phyloP scores from a whole-genome alignment of 345 rosid species.

The Acer yangbiense region DNA sequence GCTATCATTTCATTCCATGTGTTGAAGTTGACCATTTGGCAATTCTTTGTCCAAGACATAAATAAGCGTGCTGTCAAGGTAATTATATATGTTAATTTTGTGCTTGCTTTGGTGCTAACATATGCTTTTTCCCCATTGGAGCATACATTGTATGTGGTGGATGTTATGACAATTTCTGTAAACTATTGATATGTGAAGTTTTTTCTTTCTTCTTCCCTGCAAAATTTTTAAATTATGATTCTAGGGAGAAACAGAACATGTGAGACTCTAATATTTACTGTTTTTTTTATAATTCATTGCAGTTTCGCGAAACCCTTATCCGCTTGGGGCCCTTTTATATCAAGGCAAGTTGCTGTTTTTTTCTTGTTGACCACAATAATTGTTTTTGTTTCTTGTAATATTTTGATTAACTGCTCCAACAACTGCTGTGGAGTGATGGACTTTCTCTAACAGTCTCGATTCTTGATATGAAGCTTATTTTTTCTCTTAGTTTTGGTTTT shows the following conservation, averaged over 20 bases:
- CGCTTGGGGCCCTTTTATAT: slow-evolving; percentile 88
- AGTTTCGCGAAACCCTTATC: slow-evolving; percentile 87
- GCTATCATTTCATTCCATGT: slow-evolving; percentile 78
- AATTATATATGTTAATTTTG: slow-evolving; percentile 3
- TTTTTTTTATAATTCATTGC: slow-evolving; percentile 36
- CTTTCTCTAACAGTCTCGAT: not conserved
- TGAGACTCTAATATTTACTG: slow-evolving; percentile 8
- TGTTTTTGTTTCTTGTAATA: not conserved
- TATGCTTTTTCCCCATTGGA: not conserved
- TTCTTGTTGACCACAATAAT: not conserved
- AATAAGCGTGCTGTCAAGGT: slow-evolving; percentile 81
- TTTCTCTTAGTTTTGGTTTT: not conserved
- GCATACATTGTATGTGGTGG: not conserved
- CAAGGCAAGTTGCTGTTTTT: slow-evolving; percentile 60
- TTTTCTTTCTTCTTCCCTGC: not conserved
- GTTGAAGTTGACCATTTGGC: slow-evolving; percentile 75
- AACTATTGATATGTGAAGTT: not conserved
- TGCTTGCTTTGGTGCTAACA: not conserved
- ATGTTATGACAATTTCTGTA: slow-evolving; percentile 8
- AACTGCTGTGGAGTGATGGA: not conserved
- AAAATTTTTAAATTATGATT: not conserved
- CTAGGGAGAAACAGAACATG: not conserved
- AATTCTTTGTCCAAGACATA: slow-evolving; percentile 61
- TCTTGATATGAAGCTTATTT: not conserved
- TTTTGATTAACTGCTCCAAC: not conserved